Evolutionary conservation across 2,329 filamentous ascomycete species (phyloP), one percentile per base, ranked within the genome.

Genomic region (Knufia fluminis): DNA sequence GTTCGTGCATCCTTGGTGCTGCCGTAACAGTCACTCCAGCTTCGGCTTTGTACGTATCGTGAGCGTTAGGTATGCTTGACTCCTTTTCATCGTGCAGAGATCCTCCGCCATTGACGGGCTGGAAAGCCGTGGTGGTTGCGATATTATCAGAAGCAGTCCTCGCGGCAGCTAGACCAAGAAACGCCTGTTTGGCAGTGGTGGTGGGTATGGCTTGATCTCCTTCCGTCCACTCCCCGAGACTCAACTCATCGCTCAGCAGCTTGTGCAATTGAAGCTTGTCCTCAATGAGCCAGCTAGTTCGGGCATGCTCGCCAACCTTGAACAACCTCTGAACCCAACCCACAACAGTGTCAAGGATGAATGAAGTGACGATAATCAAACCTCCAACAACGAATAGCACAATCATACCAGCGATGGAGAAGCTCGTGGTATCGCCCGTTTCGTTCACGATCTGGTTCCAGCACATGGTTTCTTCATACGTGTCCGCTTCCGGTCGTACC

Each of bases 241-340:
- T 52, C 10, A 53, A 51, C 22, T 52, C 59, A 28, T 61, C 55
- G 40, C 54, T 59, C 20, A 55, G 53, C 41, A 60, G 38, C 3
- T 57, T 39, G 24, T 61, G 59, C 4, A 61, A 32, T 45, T 61
- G 59, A 14, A 60, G 32, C 39, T 57, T 60, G 19, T 54, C 55
- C 26, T 60, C 55, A 20, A 58, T 9, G 1, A 50, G 49, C 57
- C 57, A 61, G 19, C 54, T 26, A 19, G 57, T 20, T 2, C 52
- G 36, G 20, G 54, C 50, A 35, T 52, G 55, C 12, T 38, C 26
- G 17, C 54, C 54, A 8, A 33, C 20, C 9, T 23, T 17, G 6
- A 36, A 4, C 10, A 49, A 22, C 12, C 36, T 19, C 28, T 57
- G 57, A n/a, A 57, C 3, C 19, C 35, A 52, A 1, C 52, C 51